Percentiles rank a stretch among this genome's conserved stretches.
Evolutionary conservation across 2,329 filamentous ascomycete species (phyloP).

Genomic region (Penicillium sp.): DNA sequence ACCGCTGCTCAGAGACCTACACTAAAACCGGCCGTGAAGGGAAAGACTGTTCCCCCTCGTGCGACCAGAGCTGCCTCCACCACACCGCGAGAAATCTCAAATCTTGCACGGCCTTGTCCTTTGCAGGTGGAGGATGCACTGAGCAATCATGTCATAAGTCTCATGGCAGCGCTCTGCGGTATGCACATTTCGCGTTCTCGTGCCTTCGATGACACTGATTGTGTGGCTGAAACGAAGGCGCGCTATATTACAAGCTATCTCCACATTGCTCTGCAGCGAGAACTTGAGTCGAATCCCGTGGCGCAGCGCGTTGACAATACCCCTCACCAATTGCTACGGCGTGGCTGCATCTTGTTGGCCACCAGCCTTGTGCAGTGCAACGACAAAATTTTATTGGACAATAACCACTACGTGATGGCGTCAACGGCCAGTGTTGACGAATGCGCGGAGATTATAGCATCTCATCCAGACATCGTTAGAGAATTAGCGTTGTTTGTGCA

Average conservation of each 20-base stretch:
- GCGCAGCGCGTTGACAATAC: conserved; percentile 8
- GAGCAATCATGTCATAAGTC: conserved; percentile 36
- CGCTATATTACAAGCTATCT: conserved; percentile 26
- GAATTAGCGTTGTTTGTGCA: conserved; percentile 35
- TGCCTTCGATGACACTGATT: conserved; percentile 11
- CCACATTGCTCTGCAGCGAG: conserved; percentile 23
- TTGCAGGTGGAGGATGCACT: conserved; percentile 36
- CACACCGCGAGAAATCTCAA: conserved; percentile 1
- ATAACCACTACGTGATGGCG: conserved; percentile 10
- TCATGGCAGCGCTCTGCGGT: conserved; percentile 36
- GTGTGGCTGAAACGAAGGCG: conserved; percentile 22
- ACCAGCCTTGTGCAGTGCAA: conserved; percentile 30
- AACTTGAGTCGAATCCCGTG: conserved; percentile 15
- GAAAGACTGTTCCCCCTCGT: conserved; percentile 1
- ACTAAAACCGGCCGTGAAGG: not conserved
- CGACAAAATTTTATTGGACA: conserved; percentile 12
- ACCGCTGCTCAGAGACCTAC: not conserved
- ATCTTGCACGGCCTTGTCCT: conserved; percentile 25
- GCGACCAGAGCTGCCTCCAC: conserved; percentile 20
- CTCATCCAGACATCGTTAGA: conserved; percentile 32
- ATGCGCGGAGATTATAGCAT: conserved; percentile 28
- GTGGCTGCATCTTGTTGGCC: conserved; percentile 34
- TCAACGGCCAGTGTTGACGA: conserved; percentile 27
- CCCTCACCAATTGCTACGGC: conserved; percentile 29
- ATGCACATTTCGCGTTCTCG: conserved; percentile 37